Conservation (phyloP, 2,329 filamentous ascomycete species). For the Fusarium albidum region DNA sequence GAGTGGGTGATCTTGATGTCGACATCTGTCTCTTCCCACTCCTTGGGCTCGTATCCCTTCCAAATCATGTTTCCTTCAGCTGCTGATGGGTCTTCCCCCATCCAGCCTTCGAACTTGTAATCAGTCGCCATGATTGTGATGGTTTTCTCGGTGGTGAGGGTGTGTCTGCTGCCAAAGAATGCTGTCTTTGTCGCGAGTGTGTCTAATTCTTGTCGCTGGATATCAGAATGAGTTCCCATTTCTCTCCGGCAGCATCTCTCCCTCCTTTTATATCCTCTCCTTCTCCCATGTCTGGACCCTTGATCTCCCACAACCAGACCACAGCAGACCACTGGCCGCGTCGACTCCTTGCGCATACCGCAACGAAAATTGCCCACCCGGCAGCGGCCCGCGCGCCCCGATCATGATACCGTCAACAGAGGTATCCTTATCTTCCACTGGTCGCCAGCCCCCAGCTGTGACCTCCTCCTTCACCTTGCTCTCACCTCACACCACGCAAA, state of each 20-base stretch:
- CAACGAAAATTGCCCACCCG: conserved; percentile 1
- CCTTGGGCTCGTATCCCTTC: conserved; percentile 66
- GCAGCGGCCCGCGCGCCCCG: conserved; percentile 1
- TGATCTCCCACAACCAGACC: neutral
- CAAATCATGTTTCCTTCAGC: conserved; percentile 61
- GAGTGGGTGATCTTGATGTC: conserved; percentile 72
- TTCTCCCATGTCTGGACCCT: neutral
- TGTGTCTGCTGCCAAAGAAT: neutral
- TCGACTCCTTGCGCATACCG: conserved; percentile 5
- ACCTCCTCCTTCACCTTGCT: neutral
- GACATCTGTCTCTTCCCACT: conserved; percentile 69
- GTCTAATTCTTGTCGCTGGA: neutral
- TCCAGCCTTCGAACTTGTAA: conserved; percentile 61
- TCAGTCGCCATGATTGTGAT: conserved; percentile 5
- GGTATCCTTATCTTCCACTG: conserved; percentile 1
- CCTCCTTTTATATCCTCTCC: neutral
- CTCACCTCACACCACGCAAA: conserved; percentile 16
- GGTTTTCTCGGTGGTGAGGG: neutral
- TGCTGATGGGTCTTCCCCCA: conserved; percentile 52
- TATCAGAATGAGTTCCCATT: neutral
- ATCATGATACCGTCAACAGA: conserved; percentile 13
- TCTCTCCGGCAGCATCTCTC: neutral
- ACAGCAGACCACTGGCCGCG: conserved; percentile 1
- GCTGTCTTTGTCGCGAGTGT: neutral
- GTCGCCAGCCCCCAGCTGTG: neutral